These are phyloP conservation scores for Scalesia atractyloides DNA, from an alignment of 129 eudicot genomes.

Conservation along the genomic window DNA sequence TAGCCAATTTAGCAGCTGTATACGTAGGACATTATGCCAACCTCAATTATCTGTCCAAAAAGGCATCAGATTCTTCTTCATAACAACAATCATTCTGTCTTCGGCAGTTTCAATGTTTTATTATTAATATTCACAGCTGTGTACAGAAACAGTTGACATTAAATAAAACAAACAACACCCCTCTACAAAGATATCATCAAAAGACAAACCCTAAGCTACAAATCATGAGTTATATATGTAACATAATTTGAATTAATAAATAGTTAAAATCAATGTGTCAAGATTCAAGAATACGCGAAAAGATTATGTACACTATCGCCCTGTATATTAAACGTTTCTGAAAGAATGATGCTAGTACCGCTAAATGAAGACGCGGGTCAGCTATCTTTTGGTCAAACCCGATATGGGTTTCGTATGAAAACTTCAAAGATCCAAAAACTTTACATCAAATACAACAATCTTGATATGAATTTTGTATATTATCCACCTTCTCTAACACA, in stretches of 20 bases:
- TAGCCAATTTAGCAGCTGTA: constrained; percentile 33
- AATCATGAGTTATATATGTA: background rate
- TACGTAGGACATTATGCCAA: constrained; percentile 29
- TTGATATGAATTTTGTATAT: background rate
- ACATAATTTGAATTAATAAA: too few species aligned
- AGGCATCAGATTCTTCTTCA: constrained; percentile 41
- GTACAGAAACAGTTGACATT: constrained; percentile 14
- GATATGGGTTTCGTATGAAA: constrained; percentile 25
- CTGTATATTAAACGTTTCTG: constrained; percentile 33
- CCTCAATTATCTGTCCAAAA: constrained; percentile 27
- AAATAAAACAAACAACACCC: constrained; percentile 14
- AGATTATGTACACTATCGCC: constrained; percentile 43
- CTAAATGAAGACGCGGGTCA: constrained; percentile 2
- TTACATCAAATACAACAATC: constrained; percentile 16
- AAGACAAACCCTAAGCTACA: background rate
- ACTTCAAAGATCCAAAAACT: constrained; percentile 37
- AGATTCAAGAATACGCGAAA: too few species aligned
- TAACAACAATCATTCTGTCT: constrained; percentile 22
- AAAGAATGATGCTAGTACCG: constrained; percentile 4
- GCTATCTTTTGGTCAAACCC: constrained; percentile 28
- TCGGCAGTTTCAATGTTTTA: constrained; percentile 35
- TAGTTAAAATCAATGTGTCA: too few species aligned
- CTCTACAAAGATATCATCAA: constrained; percentile 23
- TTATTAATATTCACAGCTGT: constrained; percentile 32
- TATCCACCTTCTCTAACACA: constrained; percentile 73